Conservation (phyloP, 176 grass and related monocot species). For the Rhynchospora breviuscula region DNA sequence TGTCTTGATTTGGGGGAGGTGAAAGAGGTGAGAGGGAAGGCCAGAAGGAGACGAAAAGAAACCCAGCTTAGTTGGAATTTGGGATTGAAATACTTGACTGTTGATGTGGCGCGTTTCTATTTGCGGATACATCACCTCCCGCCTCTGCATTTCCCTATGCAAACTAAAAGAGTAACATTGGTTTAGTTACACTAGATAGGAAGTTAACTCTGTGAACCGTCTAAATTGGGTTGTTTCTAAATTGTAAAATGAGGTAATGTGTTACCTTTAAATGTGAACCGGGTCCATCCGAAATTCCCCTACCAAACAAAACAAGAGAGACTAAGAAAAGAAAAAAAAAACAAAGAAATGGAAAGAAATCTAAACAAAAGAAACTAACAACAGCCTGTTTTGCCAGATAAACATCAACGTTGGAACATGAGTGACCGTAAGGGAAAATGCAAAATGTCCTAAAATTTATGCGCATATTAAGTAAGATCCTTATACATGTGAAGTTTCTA, state of each 20-base stretch:
- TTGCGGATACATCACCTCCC: neutral
- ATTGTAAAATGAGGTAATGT: neutral
- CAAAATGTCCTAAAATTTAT: too few species aligned
- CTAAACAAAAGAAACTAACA: too few species aligned
- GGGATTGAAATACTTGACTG: neutral
- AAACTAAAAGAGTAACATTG: neutral
- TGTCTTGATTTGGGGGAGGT: constrained; percentile 29
- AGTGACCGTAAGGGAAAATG: too few species aligned
- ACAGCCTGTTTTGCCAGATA: too few species aligned
- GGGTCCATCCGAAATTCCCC: neutral
- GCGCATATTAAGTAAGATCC: too few species aligned
- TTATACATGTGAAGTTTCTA: too few species aligned
- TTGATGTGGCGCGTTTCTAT: neutral
- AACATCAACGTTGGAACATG: too few species aligned
- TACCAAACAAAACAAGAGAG: too few species aligned
- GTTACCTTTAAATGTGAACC: neutral
- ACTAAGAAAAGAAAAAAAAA: too few species aligned
- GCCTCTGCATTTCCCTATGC: neutral
- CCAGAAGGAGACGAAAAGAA: constrained; percentile 9
- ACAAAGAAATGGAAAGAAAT: too few species aligned
- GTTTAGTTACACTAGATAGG: neutral
- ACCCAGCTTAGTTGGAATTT: constrained; percentile 9
- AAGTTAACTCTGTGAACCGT: neutral
- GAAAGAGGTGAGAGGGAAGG: neutral
- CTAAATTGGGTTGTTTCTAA: neutral